Base-by-base conservation (phyloP, 2,329 filamentous ascomycete species). In the Pseudogymnoascus pannorum region DNA sequence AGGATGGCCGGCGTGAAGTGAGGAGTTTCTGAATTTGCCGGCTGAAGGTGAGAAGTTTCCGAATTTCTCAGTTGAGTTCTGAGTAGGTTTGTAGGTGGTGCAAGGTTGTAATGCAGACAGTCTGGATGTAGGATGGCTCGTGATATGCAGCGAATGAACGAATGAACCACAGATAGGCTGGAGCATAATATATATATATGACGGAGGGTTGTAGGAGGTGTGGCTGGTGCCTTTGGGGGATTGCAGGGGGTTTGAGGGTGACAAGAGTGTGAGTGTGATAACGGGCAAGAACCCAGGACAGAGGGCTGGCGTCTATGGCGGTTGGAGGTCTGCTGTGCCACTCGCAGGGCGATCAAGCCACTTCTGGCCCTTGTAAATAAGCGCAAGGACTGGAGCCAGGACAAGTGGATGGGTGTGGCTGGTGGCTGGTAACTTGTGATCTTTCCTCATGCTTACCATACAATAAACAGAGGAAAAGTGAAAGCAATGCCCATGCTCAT, bases 161-260 rank as follows among this genome's bases (percentile, higher is more conserved):
- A n/a, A n/a, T n/a, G n/a, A n/a, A n/a, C n/a, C n/a, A n/a, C n/a
- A n/a, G n/a, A n/a, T n/a, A n/a, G n/a, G n/a, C n/a, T n/a, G n/a
- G n/a, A n/a, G n/a, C n/a, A 35, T 8, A 18, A 54, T 18, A 31
- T 54, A 54, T 54, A 54, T 54, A 54, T 14, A 14, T 44, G 9
- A 18, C 18, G n/a, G 9, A 31, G n/a, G 48, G 38, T 18, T 42
- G 48, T 54, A 54, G 48, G 24, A 20, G 5, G 57, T 24, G 57
- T 38, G 57, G 57, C 57, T 38, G 57, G 57, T 59, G 36, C 57
- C 57, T 36, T 59, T 44, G n/a, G 9, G 26, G 57, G 57, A n/a
- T 20, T n/a, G n/a, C n/a, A n/a, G n/a, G n/a, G n/a, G n/a, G n/a
- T n/a, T n/a, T n/a, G n/a, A n/a, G n/a, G n/a, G n/a, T n/a, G n/a